phyloP scores from a whole-genome alignment of 2,329 filamentous ascomycete genomes.

The Colletotrichum lini region DNA sequence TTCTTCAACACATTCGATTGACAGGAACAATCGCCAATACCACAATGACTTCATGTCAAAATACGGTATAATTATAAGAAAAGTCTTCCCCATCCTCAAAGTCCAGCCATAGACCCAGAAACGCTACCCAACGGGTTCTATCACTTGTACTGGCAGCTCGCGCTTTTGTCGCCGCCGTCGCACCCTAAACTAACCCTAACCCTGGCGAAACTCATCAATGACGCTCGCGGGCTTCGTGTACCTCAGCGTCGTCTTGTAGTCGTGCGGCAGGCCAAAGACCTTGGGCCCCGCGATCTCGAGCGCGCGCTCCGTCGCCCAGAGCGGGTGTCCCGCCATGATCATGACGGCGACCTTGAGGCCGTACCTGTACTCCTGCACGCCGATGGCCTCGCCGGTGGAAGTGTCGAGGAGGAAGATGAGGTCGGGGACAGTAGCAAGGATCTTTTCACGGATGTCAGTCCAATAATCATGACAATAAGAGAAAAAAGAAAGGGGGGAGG shows the following conservation, averaged over 20 bases:
- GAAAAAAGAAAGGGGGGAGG: no score
- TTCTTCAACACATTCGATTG: slow-evolving; percentile 15
- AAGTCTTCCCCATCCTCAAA: background rate
- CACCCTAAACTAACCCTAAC: background rate
- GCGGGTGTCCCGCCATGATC: slow-evolving; percentile 29
- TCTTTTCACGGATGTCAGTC: slow-evolving; percentile 28
- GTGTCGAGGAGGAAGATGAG: slow-evolving; percentile 57
- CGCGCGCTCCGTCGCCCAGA: slow-evolving; percentile 41
- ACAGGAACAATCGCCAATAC: slow-evolving; percentile 7
- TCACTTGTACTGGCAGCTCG: background rate
- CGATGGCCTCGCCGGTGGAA: slow-evolving; percentile 54
- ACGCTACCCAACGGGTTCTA: background rate
- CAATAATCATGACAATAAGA: background rate
- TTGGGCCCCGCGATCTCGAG: slow-evolving; percentile 45
- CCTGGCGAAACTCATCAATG: slow-evolving; percentile 40
- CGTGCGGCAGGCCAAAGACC: slow-evolving; percentile 41
- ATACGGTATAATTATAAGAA: no score
- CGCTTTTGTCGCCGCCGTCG: background rate
- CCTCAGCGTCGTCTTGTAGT: slow-evolving; percentile 33
- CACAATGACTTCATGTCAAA: background rate
- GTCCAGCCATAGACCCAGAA: no score
- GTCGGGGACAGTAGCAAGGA: slow-evolving; percentile 58
- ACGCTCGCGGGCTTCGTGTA: slow-evolving; percentile 41
- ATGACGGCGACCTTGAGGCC: slow-evolving; percentile 47
- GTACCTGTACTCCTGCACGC: slow-evolving; percentile 55